Base-by-base conservation (phyloP, 2,329 filamentous ascomycete species). In the Apiospora marii region DNA sequence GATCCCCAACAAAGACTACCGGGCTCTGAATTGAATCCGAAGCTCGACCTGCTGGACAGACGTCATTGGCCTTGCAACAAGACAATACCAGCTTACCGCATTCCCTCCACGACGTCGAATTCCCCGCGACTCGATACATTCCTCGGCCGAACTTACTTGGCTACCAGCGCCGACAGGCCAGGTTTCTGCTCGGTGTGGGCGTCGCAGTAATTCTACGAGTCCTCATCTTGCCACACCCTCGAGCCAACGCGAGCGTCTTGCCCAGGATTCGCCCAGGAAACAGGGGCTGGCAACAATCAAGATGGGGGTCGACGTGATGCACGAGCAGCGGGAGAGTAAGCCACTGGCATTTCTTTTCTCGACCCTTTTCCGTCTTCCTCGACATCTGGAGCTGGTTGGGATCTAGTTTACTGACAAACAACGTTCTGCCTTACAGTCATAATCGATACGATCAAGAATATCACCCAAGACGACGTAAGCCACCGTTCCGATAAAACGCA, bases 241-340 rank as follows among this genome's bases (percentile, higher is more conserved):
- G 58, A 41, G 34, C 5, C 58, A 30, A 41, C 19, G n/a, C 34
- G 34, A 64, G 58, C 58, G 41, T 24, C 58, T 41, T 64, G 58
- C 34, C 58, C 58, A 64, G 58, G 3, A 41, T 46, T 34, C 43
- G 67, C 44, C 46, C 70, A 34, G 30, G 30, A 58, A 71, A 71
- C 72, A 68, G 68, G 73, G 73, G 73, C 70, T 73, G 75, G 75
- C 73, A 75, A 74, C 74, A 81, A 82, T 83, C 87, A 91, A 83
- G 79, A 98, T 98, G 94, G 92, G 91, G 79, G 87, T 93, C 83
- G 97, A 95, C 76, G 90, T 95, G 79, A 92, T 98, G 80, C 91
- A 95, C 81, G 91, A 95, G 80, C 94, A 97, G 87, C 92, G 92
- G 78, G 91, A 94, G 76, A 87, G 93, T 94, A 84, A 83, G 89